Conservation (phyloP, 73 alveolate genomes). For the Stentor roeselii region DNA sequence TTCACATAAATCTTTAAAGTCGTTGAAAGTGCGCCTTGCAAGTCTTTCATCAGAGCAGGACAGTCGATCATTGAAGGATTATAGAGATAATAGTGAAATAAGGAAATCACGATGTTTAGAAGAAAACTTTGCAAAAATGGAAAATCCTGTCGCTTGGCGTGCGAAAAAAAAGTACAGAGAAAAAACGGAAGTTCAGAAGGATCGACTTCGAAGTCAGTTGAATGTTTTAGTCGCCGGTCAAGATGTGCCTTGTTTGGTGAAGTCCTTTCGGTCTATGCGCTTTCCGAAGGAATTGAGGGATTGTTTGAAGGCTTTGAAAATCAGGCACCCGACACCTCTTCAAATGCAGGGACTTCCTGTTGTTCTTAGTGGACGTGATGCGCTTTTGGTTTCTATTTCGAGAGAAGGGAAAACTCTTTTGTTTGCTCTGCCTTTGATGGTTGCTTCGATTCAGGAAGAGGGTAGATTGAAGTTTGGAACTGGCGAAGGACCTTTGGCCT, state of each 20-base stretch:
- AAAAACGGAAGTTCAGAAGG: slow-evolving; percentile 30
- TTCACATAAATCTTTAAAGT: too few species aligned
- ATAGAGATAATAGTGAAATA: too few species aligned
- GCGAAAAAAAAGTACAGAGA: slow-evolving; percentile 37
- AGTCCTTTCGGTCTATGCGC: slow-evolving; percentile 41
- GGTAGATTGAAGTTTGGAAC: slow-evolving; percentile 34
- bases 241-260: slow-evolving; percentile 44
- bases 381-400: slow-evolving; percentile 90
- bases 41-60: too few species aligned
- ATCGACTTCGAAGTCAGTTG: slow-evolving; percentile 23
- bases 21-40: too few species aligned
- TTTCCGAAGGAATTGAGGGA: slow-evolving; percentile 35
- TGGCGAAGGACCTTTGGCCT: slow-evolving; percentile 57
- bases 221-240: slow-evolving; percentile 40
- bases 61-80: too few species aligned
- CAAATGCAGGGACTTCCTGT: slow-evolving; percentile 51
- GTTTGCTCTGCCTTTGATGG: slow-evolving; percentile 80
- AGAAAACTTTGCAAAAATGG: background rate
- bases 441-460: slow-evolving; percentile 41
- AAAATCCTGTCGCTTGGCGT: slow-evolving; percentile 44
- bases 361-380: slow-evolving; percentile 81
- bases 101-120: too few species aligned
- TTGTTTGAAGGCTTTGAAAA: slow-evolving; percentile 35
- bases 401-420: slow-evolving; percentile 93
- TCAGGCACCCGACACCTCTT: slow-evolving; percentile 49